Evolutionary conservation across 495 filamentous ascomycete species (phyloP).

Genomic region (Podospora comata): DNA sequence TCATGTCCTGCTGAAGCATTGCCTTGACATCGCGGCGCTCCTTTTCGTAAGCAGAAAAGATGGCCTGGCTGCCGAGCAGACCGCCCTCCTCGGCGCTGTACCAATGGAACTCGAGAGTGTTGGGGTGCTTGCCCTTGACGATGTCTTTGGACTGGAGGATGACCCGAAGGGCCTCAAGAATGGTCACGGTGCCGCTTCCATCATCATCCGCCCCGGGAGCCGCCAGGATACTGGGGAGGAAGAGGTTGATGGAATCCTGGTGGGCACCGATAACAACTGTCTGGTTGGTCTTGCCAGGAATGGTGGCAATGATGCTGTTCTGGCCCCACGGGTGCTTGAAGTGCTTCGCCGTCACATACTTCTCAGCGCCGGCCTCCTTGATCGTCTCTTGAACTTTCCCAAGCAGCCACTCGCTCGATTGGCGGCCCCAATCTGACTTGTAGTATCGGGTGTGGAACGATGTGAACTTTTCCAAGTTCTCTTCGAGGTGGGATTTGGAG

Average conservation of each 20-base stretch:
- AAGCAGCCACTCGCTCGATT: conserved; percentile 88
- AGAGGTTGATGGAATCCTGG: conserved; percentile 81
- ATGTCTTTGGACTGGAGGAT: conserved; percentile 52
- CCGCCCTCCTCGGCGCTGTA: conserved; percentile 96
- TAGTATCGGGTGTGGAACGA: conserved; percentile 37
- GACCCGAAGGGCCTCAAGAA: conserved; percentile 59
- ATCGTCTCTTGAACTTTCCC: conserved; percentile 70
- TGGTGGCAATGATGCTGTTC: conserved; percentile 84
- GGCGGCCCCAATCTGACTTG: conserved; percentile 69
- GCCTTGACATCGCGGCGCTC: conserved; percentile 76
- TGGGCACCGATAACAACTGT: conserved; percentile 70
- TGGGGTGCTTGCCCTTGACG: conserved; percentile 56
- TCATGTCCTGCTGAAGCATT: conserved; percentile 99
- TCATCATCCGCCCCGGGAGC: conserved; percentile 62
- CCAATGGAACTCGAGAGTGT: conserved; percentile 99
- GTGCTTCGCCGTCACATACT: conserved; percentile 62
- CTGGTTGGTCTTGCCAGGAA: conserved; percentile 80
- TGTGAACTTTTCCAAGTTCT: conserved; percentile 54
- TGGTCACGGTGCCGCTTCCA: conserved; percentile 58
- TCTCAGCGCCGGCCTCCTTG: conserved; percentile 62
- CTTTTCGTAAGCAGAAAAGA: conserved; percentile 83
- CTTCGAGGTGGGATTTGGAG: conserved; percentile 71
- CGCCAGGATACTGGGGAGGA: conserved; percentile 76
- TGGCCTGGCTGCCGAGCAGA: conserved; percentile 82
- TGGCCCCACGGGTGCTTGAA: conserved; percentile 90